These are phyloP conservation scores for Tetracladium marchalianum DNA, from an alignment of 495 filamentous ascomycete species.

Conservation along the genomic window DNA sequence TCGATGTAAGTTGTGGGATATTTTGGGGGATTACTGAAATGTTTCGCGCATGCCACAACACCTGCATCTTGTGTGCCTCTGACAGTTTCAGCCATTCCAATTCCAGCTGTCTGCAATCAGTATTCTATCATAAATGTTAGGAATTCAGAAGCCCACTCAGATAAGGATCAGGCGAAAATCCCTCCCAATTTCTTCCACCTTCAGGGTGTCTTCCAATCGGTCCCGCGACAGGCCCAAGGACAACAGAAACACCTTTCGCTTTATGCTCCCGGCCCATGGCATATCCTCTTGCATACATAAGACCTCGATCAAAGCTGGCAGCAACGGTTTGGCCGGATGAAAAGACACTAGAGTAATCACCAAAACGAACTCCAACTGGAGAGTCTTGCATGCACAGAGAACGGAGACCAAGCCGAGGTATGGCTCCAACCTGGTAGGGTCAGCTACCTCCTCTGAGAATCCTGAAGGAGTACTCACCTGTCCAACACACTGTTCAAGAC, in stretches of 20 bases:
- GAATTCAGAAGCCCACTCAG: conserved; percentile 45
- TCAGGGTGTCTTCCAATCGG: conserved; percentile 56
- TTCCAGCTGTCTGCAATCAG: conserved; percentile 5
- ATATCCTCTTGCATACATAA: conserved; percentile 69
- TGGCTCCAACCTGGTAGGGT: conserved; percentile 32
- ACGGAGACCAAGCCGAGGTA: conserved; percentile 67
- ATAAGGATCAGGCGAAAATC: conserved; percentile 64
- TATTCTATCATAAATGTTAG: background rate
- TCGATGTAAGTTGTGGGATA: too few relatives aligned
- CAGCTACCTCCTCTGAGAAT: background rate
- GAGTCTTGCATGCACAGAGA: conserved; percentile 83
- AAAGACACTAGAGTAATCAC: conserved; percentile 72
- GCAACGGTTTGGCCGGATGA: conserved; percentile 72
- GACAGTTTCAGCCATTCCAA: conserved; percentile 59
- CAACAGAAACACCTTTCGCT: conserved; percentile 75
- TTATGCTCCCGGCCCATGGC: conserved; percentile 76
- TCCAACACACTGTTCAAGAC: conserved; percentile 16
- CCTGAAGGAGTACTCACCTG: conserved; percentile 1
- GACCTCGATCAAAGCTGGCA: conserved; percentile 46
- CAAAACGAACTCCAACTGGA: conserved; percentile 60
- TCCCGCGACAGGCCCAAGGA: conserved; percentile 71
- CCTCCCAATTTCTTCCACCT: conserved; percentile 85
- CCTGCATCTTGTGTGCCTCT: conserved; percentile 78
- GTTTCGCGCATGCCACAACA: conserved; percentile 77
- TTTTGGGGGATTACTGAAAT: conserved; percentile 62